Evolutionary conservation across 2,329 filamentous ascomycete species (phyloP), one percentile per base, ranked within the genome.

Genomic region (Sarocladium oryzae): DNA sequence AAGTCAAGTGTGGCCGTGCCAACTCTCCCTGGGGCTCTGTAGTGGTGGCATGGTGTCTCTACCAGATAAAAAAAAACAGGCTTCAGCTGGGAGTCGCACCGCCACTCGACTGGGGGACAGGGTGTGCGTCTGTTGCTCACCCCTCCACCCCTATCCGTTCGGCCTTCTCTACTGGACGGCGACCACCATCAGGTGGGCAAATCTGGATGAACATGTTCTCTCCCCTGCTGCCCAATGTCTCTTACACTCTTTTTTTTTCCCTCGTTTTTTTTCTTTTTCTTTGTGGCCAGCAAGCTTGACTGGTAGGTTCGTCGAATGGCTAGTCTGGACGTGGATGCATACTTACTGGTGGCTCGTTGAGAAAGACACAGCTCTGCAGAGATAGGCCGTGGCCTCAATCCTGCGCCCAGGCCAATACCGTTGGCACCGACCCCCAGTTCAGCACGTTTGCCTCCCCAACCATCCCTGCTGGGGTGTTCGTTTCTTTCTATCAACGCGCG

Each of bases 71-170:
- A 5, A 9, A 48, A 48, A 48, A 48, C 43, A 48, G 43, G 43
- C 43, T 48, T 48, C 43, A 48, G 43, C 43, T 48, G 43, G 43
- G n/a, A n/a, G 26, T 9, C 32, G 43, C 43, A 48, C 43, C 43
- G 43, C 43, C 43, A 48, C 43, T 48, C 16, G 9, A 20, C 24
- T 33, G 43, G 43, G 16, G 37, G 10, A 11, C n/a, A 13, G 43
- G 43, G 43, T 26, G 43, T 48, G 43, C n/a, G 15, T 6, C 24
- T 13, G 24, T 45, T 23, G 40, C n/a, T 45, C 18, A 16, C 18
- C 21, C 15, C 40, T 26, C 40, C 40, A 10, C 37, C 37, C 21
- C 18, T 45, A 26, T 23, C 40, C 10, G 20, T 4, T 3, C 10
- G 18, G 40, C 10, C 21, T 13, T 9, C 16, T 9, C 16, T 21